These are phyloP conservation scores for Cinchona pubescens DNA, from an alignment of 257 asterid genomes.

Conservation along the genomic window DNA sequence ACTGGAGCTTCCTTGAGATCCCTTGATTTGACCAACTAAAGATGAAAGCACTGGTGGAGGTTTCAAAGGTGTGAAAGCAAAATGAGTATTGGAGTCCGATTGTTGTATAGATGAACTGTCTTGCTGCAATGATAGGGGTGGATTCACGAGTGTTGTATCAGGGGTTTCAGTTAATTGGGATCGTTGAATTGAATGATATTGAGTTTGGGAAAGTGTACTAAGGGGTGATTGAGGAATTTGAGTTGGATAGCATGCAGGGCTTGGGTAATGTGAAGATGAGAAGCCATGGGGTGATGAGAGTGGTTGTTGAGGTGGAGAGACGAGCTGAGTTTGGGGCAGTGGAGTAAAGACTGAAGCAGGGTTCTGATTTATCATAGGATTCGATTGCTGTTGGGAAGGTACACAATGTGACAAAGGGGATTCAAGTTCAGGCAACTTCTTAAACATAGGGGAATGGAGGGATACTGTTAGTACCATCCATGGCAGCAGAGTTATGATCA, in stretches of 20 bases:
- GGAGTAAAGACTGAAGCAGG: slow-evolving; percentile 3
- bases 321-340: slow-evolving; percentile 19
- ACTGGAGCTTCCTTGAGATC: slow-evolving; percentile 17
- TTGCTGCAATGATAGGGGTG: background rate
- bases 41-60: slow-evolving; percentile 33
- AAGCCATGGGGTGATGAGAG: slow-evolving; percentile 18
- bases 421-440: slow-evolving; percentile 15
- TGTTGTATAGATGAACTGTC: slow-evolving; percentile 7
- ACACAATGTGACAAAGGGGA: background rate
- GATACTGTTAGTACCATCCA: background rate
- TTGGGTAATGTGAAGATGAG: slow-evolving; percentile 7
- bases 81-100: background rate
- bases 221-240: slow-evolving; percentile 7
- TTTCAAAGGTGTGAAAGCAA: slow-evolving; percentile 11
- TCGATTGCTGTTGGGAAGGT: background rate
- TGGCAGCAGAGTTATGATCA: background rate
- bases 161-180: slow-evolving; percentile 10
- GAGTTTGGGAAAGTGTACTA: slow-evolving; percentile 22
- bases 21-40: slow-evolving; percentile 13
- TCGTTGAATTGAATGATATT: slow-evolving; percentile 13
- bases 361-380: background rate
- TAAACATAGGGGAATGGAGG: slow-evolving; percentile 4
- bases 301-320: slow-evolving; percentile 9
- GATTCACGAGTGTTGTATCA: background rate
- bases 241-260: slow-evolving; percentile 11